Base-by-base conservation (phyloP, 257 asterid genomes). In the Petunia secreta region DNA sequence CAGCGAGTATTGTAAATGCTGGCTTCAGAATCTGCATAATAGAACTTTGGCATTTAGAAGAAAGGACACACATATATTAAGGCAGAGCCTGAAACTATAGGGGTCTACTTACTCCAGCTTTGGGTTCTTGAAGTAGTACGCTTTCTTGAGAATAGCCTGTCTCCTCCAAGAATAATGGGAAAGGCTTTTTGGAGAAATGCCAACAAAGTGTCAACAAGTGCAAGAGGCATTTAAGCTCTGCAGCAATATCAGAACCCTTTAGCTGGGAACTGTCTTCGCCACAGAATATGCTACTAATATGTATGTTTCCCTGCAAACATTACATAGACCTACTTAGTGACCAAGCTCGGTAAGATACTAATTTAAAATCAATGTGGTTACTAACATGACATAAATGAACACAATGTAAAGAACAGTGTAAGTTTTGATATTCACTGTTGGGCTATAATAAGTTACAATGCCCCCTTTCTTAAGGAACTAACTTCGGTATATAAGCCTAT, bases 141-240 rank as follows among this genome's bases (percentile, higher is more conserved):
- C 94, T 94, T 79, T 89, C 96, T 81, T 85, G 86, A 58, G 94
- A 87, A 87, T 89, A 91, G 25, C 99, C 99, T 3, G 99, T 94
- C 91, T 92, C 98, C 88, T 91, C 94, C 54, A 96, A 81, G 89
- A 96, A 96, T 62, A 89, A 64, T 10, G 87, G 92, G 80, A 96
- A 96, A 4, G 98, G 92, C 73, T 92, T 96, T 85, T 96, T 96
- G 41, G 98, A 96, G 88, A 96, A 96, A 87, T 94, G 99, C 98
- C 98, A 96, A 79, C 99, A 94, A 53, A 92, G 91, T 34, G 97
- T 94, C 76, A 96, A 89, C 87, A 96, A 80, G 82, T 90, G 86
- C 76, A 96, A 84, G n/a, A 94, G 97, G 88, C 87, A 84, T 84
- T 81, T 88, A 75, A 96, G 98, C 86, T 94, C 98, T 0, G 87